Conservation (phyloP, 139 green algal genomes). For the Astrephomene gubernaculifera region DNA sequence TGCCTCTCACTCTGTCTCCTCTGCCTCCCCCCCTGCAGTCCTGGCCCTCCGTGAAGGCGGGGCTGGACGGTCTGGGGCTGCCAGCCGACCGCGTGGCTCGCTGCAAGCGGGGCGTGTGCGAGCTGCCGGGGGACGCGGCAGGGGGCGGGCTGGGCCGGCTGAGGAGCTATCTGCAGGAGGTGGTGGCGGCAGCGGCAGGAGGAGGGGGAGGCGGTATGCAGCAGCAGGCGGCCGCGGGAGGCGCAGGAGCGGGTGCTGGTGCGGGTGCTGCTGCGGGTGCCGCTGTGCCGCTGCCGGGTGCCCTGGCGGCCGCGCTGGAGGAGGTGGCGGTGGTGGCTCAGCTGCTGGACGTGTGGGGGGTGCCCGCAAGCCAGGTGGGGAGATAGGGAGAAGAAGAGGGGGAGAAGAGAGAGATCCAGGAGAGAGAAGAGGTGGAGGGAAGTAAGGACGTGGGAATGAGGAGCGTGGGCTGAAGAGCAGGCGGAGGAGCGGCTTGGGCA, state of each 20-base stretch:
- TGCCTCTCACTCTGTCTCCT: too few species aligned
- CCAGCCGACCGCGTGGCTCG: slow-evolving; percentile 55
- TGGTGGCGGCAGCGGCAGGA: not conserved
- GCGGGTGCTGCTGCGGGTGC: not conserved
- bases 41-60: slow-evolving; percentile 73
- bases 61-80: slow-evolving; percentile 76
- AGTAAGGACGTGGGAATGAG: too few species aligned
- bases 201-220: not conserved
- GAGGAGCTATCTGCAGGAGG: slow-evolving; percentile 1
- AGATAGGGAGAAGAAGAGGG: too few species aligned
- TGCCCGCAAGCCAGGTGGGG: slow-evolving; percentile 55
- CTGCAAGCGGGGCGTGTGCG: slow-evolving; percentile 70
- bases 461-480: too few species aligned
- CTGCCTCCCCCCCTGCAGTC: slow-evolving; percentile 5
- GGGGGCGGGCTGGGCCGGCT: slow-evolving; percentile 22
- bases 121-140: slow-evolving; percentile 64
- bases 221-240: not conserved
- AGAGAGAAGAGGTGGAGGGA: too few species aligned
- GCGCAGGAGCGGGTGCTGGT: not conserved
- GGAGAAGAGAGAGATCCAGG: too few species aligned
- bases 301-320: slow-evolving; percentile 32
- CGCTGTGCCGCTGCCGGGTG: not conserved
- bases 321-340: slow-evolving; percentile 54
- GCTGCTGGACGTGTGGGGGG: slow-evolving; percentile 67
- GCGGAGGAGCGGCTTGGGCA: too few species aligned